Base-by-base conservation (phyloP, 2,329 filamentous ascomycete species). In the Penicillium capsulatum region DNA sequence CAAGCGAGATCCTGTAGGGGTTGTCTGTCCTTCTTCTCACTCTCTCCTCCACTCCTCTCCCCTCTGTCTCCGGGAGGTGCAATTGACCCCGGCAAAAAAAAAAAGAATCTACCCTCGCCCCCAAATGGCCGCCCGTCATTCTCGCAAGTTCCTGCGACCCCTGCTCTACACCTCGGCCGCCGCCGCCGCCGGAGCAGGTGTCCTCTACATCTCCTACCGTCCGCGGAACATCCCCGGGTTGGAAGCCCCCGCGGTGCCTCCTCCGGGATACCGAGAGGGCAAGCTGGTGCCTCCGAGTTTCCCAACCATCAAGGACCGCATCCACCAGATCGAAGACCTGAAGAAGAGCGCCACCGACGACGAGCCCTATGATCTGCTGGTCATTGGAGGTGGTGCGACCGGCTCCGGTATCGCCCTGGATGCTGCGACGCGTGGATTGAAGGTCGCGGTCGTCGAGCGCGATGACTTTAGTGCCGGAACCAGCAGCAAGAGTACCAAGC, bases 401-500 rank as follows among this genome's bases (percentile, higher is more conserved):
- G 86, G 86, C 10, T 76, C 85, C 4, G 86, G 86, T 16, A 87
- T 92, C 54, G 86, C 86, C 9, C 76, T 92, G 31, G 86, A 92
- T 65, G 86, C 86, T 24, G 83, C 81, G 15, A 90, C 86, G 2
- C 77, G 86, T 52, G 86, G 86, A 2, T 69, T 91, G 55, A 86
- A 82, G 66, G 86, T 92, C 43, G 86, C 86, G 9, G 68, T 90
- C 35, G 84, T 92, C 11, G 86, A 92, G 68, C 76, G 85, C 46
- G 86, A 91, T 63, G 86, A 92, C 66, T 92, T 91, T 63, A 83
- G 82, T 54, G 77, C 82, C 47, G 86, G 86, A 19, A 91, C 86
- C 28, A 89, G 84, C 70, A 87, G 83, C 65, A 91, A 91, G 71
- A 89, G 84, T 69, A 92, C 86, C 34, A 92, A 92, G 68, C 74